Conservation (phyloP, 495 filamentous ascomycete species). For the Podospora sp. region DNA sequence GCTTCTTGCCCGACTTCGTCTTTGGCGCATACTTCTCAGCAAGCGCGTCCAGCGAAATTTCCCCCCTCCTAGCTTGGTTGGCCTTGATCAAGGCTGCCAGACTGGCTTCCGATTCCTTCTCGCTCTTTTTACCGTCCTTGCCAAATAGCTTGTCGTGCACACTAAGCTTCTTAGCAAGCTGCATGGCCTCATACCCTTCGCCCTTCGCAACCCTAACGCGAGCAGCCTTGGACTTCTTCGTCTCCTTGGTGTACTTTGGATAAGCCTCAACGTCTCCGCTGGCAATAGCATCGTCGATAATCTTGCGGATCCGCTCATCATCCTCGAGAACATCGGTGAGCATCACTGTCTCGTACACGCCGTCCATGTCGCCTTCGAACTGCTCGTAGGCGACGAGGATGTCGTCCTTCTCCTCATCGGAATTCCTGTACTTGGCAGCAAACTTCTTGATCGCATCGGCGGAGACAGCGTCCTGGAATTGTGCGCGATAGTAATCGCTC, state of each 20-base stretch:
- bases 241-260: slow-evolving; percentile 70
- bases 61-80: slow-evolving; percentile 39
- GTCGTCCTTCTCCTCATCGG: slow-evolving; percentile 78
- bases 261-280: slow-evolving; percentile 64
- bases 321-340: slow-evolving; percentile 81
- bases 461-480: slow-evolving; percentile 73
- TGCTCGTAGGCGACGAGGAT: slow-evolving; percentile 73
- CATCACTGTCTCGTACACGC: slow-evolving; percentile 81
- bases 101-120: slow-evolving; percentile 46
- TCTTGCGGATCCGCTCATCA: slow-evolving; percentile 76
- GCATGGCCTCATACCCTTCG: slow-evolving; percentile 74
- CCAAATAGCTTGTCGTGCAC: slow-evolving; percentile 61
- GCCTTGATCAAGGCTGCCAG: slow-evolving; percentile 47
- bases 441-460: slow-evolving; percentile 71
- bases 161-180: slow-evolving; percentile 69
- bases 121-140: slow-evolving; percentile 45
- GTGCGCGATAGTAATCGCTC: slow-evolving; percentile 81
- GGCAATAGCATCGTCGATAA: slow-evolving; percentile 81
- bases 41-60: slow-evolving; percentile 63
- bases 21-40: slow-evolving; percentile 72
- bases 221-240: slow-evolving; percentile 61
- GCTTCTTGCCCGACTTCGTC: slow-evolving; percentile 55
- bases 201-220: slow-evolving; percentile 64
- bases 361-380: slow-evolving; percentile 69
- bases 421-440: slow-evolving; percentile 76